Evolutionary conservation across 257 asterid species (phyloP).

Genomic region (Solanum pennellii): DNA sequence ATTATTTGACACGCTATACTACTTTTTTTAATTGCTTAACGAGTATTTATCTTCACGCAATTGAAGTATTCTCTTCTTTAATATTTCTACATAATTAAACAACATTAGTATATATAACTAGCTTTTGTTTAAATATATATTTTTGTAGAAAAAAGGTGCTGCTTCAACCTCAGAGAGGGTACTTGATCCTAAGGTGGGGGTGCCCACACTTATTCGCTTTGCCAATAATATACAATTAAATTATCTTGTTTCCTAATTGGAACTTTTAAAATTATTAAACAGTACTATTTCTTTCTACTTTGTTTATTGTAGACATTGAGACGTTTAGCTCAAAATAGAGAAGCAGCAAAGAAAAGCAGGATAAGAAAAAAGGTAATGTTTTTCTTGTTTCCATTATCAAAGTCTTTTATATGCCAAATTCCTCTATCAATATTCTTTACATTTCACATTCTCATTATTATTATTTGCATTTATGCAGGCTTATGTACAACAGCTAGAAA

Average conservation of each 20-base stretch:
- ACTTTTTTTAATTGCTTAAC: not conserved
- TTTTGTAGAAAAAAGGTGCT: conserved; percentile 70
- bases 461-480: conserved; percentile 35
- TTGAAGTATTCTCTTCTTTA: conserved; percentile 2
- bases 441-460: not conserved
- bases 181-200: conserved; percentile 78
- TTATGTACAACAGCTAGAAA: conserved; percentile 91
- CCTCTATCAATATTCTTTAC: not conserved
- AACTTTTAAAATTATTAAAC: not conserved
- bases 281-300: not conserved
- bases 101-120: not conserved
- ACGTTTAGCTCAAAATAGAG: conserved; percentile 96
- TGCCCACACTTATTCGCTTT: conserved; percentile 3
- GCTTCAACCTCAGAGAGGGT: conserved; percentile 64
- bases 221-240: not conserved
- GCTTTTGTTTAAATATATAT: not conserved
- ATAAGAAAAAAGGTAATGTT: conserved; percentile 65
- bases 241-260: not conserved
- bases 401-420: not conserved
- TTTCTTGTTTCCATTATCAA: not conserved
- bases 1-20: not conserved
- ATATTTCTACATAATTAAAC: not conserved
- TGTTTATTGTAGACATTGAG: conserved; percentile 61
- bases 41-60: not conserved
- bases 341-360: conserved; percentile 98